A percentile compares a stretch with the other conserved stretches of the same genome.
These are phyloP conservation scores for Talaromyces verruculosus DNA, from an alignment of 2,329 filamentous ascomycete species.

Conservation along the genomic window DNA sequence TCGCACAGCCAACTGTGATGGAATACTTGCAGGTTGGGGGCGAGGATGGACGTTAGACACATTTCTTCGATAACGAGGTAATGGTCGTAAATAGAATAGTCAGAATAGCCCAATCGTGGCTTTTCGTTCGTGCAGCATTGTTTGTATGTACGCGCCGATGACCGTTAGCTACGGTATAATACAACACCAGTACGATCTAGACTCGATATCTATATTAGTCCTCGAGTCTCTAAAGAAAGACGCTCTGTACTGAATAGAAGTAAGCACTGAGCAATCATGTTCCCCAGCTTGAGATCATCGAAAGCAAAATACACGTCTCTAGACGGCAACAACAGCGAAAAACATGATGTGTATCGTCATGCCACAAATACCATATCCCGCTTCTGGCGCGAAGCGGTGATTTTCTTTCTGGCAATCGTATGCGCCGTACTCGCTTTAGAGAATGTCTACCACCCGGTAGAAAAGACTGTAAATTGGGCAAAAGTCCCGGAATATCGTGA, in stretches of 20 bases:
- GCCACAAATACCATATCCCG: background rate
- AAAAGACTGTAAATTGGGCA: background rate
- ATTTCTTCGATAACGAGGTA: background rate
- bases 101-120: no score
- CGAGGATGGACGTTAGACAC: background rate
- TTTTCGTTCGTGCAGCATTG: background rate
- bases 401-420: background rate
- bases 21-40: background rate
- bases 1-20: background rate
- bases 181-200: background rate
- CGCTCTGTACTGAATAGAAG: background rate
- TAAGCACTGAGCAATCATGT: background rate
- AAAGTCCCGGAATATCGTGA: background rate
- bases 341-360: background rate
- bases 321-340: background rate
- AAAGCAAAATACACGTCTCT: background rate
- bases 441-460: background rate
- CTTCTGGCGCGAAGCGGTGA: background rate
- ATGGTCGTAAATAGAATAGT: background rate
- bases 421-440: background rate
- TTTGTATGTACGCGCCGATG: background rate
- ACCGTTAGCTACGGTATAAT: background rate
- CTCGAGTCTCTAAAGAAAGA: background rate
- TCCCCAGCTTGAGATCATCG: background rate
- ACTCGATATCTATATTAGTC: background rate